Base-by-base conservation (phyloP, 768 basidiomycete species). In the Suillus discolor region DNA sequence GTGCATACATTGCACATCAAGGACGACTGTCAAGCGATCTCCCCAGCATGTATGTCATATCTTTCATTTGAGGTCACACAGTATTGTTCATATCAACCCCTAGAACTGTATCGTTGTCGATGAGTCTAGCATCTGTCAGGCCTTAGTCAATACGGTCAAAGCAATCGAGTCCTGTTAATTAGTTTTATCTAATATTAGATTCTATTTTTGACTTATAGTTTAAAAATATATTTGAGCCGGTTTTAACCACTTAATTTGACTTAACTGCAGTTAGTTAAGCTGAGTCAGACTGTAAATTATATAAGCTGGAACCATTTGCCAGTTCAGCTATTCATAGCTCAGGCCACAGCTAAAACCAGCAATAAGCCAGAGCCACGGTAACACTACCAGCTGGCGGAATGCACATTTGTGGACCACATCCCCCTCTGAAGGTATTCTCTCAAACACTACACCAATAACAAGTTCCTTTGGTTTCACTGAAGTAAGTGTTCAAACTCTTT, bases 1-100 rank as follows among this genome's bases (percentile, higher is more conserved):
- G 63, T 76, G 15, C 77, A 76, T 47, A 73, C 72, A 6, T 60
- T 78, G 39, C 72, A 78, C 59, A 65, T 77, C 34, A 74, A 77
- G 28, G 76, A 74, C 36, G 73, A 77, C 11, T 73, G 68, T 28
- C 62, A 57, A 42, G 41, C 36, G 15, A 61, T 73, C 23, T 76
- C 75, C 0, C 75, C 76, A 0, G 66, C 76, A 7, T 67, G 74
- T 76, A 51, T 16, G 67, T 31, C 31, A 1, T 66, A 18, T 63
- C 66, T 7, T 41, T 42, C 25, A 42, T 42, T 20, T 42, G 59
- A 60, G 41, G 18, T 60, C 25, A 12, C 25, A 42, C 23, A 31
- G 6, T 12, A 31, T n/a, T 7, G 15, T 12, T 60, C 11, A 59
- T 11, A 31, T 31, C n/a, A 12, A 12, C 28, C 25, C n/a, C 16